Evolutionary conservation across 495 filamentous ascomycete genomes (phyloP), one percentile per base, ranked within the genome.

Genomic region (Penicillium pancosmium): DNA sequence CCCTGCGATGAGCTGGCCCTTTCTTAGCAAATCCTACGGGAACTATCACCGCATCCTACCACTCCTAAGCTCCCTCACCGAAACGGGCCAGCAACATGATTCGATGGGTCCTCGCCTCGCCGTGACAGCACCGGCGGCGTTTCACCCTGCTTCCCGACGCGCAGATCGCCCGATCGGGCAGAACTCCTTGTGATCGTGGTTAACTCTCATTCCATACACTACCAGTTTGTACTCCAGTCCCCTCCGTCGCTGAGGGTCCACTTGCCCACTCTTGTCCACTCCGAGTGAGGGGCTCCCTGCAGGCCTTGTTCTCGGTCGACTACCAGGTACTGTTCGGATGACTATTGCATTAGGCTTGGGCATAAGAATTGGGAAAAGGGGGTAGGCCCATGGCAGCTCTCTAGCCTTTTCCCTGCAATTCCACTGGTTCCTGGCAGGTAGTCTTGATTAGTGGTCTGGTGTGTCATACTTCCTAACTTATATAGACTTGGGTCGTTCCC

Each of bases 1-100:
- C 73, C 70, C 73, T 71, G 69, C 73, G 69, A 70, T 75, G 74
- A 75, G 72, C 66, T 77, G 74, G 72, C 74, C 61, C 52, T 51
- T 65, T 44, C 41, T 44, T 16, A 44, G 41, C 4, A n/a, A 44
- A 8, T 19, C 16, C 16, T 44, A 44, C 7, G 41, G 41, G 41
- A 44, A 16, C 41, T 44, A 16, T 16, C 41, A 44, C 41, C 16
- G 16, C 1, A 19, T 1, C 16, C 41, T 18, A 44, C 12, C 16
- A 44, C 41, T 44, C 1, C 36, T 13, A 38, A 12, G 12, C 36
- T 38, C 15, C 36, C 11, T 38, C 36, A 38, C 36, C 36, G 64
- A 73, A 67, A 59, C 40, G 21, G 23, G 36, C 46, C 61, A 55
- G 40, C 44, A 59, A 56, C 56, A 58, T 57, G 54, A 59, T 59